Base-by-base conservation (phyloP, 2,329 filamentous ascomycete genomes). In the Bisporella sp. region DNA sequence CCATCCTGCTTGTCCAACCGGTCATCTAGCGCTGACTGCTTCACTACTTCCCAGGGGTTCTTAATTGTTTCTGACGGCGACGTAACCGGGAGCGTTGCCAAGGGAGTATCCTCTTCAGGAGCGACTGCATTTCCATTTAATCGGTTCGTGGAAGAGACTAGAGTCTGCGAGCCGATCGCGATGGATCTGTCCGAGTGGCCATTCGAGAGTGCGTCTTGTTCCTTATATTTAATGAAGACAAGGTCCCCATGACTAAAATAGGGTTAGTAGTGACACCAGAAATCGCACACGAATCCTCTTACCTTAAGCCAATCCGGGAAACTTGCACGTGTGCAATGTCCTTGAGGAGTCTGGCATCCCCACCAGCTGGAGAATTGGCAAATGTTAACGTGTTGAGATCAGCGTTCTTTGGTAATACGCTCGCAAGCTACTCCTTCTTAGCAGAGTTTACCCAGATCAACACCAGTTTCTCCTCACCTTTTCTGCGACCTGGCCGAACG, bases 31-130 rank as follows among this genome's bases (percentile, higher is more conserved):
- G 84, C 75, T 2, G 91, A 95, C 70, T 99, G 93, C 63, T 82
- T 82, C 12, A 97, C 86, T 6, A 86, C 81, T 64, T 99, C 93
- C 93, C 93, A 97, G 1, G 90, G 89, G 57, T 93, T 96, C 68
- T 86, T 89, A 62, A 91, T 85, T 47, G 81, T 74, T 47, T 81
- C 69, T 9, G 72, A 72, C 5, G 79, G 75, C 1, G 78, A 78
- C 4, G 73, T 74, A 41, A 79, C 71, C 48, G 74, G 73, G 9
- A 72, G 73, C 45, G 83, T 79, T 54, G 81, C 77, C 64, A 87
- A 77, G 41, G 82, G 79, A 4, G 80, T 68, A 57, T 85, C 78
- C 63, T 92, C 84, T 53, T 79, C 80, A 21, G 84, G 79, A 12
- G 84, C 72, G 41, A 93, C 79, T 31, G 85, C 79, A 59, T 85